phyloP scores from a whole-genome alignment of 2,329 filamentous ascomycete species.

The Calonectria pauciramosa region DNA sequence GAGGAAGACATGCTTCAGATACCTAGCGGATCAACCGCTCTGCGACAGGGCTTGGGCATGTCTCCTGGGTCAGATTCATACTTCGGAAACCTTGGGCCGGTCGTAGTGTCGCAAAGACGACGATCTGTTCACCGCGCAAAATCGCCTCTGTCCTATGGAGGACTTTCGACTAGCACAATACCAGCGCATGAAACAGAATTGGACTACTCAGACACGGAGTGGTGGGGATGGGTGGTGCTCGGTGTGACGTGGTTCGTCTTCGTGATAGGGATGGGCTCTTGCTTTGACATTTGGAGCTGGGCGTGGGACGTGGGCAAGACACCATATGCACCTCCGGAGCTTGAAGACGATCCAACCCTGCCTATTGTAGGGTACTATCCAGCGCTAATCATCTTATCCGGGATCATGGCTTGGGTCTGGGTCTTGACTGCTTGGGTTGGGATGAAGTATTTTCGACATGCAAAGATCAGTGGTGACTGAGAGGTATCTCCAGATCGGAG shows the following conservation, averaged over 20 bases:
- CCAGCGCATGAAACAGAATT: conserved; percentile 71
- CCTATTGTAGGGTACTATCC: conserved; percentile 99
- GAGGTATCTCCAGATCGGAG: neutral
- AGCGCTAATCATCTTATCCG: conserved; percentile 90
- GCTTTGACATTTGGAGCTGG: conserved; percentile 96
- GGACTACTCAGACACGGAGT: conserved; percentile 95
- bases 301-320: conserved; percentile 98
- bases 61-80: conserved; percentile 76
- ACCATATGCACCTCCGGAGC: conserved; percentile 92
- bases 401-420: conserved; percentile 99
- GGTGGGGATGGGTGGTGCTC: conserved; percentile 97
- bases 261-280: conserved; percentile 96
- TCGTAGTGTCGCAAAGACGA: conserved; percentile 57
- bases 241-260: conserved; percentile 95
- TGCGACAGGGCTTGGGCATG: conserved; percentile 57
- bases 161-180: conserved; percentile 63
- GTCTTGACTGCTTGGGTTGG: conserved; percentile 97
- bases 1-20: conserved; percentile 85
- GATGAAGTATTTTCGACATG: conserved; percentile 99
- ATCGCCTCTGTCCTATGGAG: conserved; percentile 71
- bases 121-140: conserved; percentile 67
- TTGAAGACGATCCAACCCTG: conserved; percentile 94
- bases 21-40: conserved; percentile 60
- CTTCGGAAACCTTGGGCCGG: conserved; percentile 60
- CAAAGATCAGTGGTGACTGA: conserved; percentile 83